phyloP scores from a whole-genome alignment of 345 rosid species.

The Cardamine occulta region DNA sequence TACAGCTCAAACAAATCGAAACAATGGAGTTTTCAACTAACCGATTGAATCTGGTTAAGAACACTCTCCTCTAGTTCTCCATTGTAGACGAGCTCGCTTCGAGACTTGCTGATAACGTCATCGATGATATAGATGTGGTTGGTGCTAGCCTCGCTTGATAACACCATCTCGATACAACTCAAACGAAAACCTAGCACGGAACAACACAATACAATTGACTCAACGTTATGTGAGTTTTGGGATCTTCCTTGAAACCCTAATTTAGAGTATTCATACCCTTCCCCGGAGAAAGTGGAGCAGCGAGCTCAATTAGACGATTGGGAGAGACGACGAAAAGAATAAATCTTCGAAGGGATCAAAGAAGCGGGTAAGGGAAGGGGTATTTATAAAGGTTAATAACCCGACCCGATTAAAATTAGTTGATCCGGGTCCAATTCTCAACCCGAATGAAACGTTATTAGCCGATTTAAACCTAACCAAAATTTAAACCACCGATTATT shows the following conservation, averaged over 20 bases:
- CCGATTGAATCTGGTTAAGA: conserved; percentile 29
- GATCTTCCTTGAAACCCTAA: conserved; percentile 7
- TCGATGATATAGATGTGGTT: not conserved
- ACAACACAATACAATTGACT: not conserved
- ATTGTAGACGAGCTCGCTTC: not conserved
- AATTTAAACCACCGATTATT: not conserved
- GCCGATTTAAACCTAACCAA: not conserved
- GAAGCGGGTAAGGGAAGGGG: not conserved
- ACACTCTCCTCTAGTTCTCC: conserved; percentile 31
- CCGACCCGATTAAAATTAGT: not conserved
- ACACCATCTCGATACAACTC: not conserved
- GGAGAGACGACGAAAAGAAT: not conserved
- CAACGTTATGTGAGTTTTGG: not conserved
- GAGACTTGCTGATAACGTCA: conserved; percentile 26
- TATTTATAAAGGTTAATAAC: not conserved
- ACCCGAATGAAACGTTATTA: not conserved
- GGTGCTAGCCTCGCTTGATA: not conserved
- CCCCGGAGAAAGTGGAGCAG: no score
- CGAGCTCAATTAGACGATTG: not conserved
- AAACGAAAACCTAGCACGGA: not conserved
- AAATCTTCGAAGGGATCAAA: not conserved
- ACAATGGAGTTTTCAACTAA: conserved; percentile 5
- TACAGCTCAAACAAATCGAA: not conserved
- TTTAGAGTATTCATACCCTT: not conserved
- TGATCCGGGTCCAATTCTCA: not conserved